Evolutionary conservation across 2,329 filamentous ascomycete species (phyloP).

Genomic region (Allantophomopsis lycopodina): DNA sequence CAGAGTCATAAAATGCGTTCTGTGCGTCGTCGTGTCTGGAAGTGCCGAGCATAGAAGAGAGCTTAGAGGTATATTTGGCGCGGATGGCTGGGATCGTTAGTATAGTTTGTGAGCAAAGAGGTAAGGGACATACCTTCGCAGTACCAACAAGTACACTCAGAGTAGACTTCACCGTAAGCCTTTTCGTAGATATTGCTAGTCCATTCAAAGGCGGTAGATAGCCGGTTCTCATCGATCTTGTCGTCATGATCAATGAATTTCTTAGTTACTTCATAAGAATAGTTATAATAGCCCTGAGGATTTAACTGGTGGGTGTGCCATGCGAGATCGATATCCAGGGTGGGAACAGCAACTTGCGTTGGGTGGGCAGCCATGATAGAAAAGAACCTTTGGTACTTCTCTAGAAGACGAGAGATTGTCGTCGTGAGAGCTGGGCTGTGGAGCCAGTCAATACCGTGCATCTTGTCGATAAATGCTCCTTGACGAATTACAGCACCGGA

Average conservation of each 20-base stretch:
- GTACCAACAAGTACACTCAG: slow-evolving; percentile 72
- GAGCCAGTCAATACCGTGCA: slow-evolving; percentile 66
- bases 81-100: slow-evolving; percentile 30
- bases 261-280: slow-evolving; percentile 29
- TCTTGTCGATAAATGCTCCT: slow-evolving; percentile 55
- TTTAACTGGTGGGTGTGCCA: slow-evolving; percentile 71
- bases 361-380: slow-evolving; percentile 37
- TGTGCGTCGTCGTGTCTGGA: slow-evolving; percentile 30
- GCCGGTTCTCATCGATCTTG: slow-evolving; percentile 56
- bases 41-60: slow-evolving; percentile 29
- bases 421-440: slow-evolving; percentile 50
- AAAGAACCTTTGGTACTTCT: slow-evolving; percentile 53
- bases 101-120: neutral
- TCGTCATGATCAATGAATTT: slow-evolving; percentile 73
- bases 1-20: slow-evolving; percentile 33
- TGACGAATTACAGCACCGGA: slow-evolving; percentile 52
- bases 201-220: slow-evolving; percentile 56
- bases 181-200: slow-evolving; percentile 59
- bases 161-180: slow-evolving; percentile 52
- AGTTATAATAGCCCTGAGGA: slow-evolving; percentile 46
- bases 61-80: slow-evolving; percentile 33
- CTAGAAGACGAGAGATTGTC: slow-evolving; percentile 51
- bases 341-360: slow-evolving; percentile 44
- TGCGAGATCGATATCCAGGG: slow-evolving; percentile 59
- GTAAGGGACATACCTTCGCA: slow-evolving; percentile 43